Base-by-base conservation (phyloP, 495 filamentous ascomycete genomes). In the Penicillium pancosmium region DNA sequence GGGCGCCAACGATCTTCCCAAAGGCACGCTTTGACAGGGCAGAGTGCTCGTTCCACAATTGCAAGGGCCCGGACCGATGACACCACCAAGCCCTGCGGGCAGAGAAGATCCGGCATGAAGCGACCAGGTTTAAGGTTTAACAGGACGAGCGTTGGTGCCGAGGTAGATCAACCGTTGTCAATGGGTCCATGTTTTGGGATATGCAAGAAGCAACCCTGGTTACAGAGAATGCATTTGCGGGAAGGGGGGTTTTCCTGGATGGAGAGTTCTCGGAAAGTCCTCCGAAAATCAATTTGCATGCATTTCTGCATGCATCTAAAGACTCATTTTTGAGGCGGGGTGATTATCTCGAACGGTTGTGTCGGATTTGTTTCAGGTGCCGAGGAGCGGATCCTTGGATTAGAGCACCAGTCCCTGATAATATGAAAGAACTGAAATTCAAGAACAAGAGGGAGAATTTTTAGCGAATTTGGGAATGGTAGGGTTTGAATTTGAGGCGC, bases 91-190 rank as follows among this genome's bases (percentile, higher is more conserved):
- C 19, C 19, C 19, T 44, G 16, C 16, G 11, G 21, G 13, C 8
- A 27, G 21, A 27, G 46, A 27, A 11, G 46, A 48, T 48, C 46
- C 46, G 46, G 21, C 8, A 44, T 44, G 15, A 19, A 48, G 21
- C 21, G 46, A 23, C 8, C 10, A 9, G 31, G 2, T 23, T 48
- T 48, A 48, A 48, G 21, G 46, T 48, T 48, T n/a, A 27, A n/a
- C 21, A 25, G 21, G 46, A n/a, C 46, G 46, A 48, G 21, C 19
- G 46, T 48, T 48, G 23, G n/a, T 7, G 46, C 46, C 46, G 46
- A 48, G 46, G 46, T 23, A 48, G 46, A 48, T 48, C 46, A 48
- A 23, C 46, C 46, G 46, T 48, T 44, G 16, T 44, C 13, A 19
- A 18, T 44, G 16, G 41, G 16, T 12, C 41, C 46, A 23, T 48